A percentile compares a stretch with the other conserved stretches of the same genome.
Conservation (phyloP, 2,329 filamentous ascomycete genomes). For the Zopfia rhizophila region DNA sequence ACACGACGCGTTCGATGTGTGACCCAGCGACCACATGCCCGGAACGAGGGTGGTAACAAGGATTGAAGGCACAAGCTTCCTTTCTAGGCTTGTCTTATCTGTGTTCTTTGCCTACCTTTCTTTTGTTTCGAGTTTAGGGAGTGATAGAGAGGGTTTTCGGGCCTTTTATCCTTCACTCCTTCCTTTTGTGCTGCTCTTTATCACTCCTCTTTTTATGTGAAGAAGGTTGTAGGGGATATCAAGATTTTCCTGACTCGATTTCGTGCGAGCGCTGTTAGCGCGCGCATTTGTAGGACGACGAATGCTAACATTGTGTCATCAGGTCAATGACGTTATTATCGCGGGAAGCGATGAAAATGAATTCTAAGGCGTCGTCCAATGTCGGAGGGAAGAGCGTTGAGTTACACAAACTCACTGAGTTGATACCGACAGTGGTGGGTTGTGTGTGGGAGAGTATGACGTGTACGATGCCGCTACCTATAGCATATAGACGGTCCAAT, state of each 20-base stretch:
- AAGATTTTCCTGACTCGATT: neutral
- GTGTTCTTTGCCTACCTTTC: no score
- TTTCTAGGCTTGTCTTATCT: no score
- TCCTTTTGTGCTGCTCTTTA: constrained; percentile 8
- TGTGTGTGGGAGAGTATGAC: no score
- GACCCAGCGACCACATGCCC: constrained; percentile 16
- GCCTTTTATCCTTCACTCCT: constrained; percentile 6
- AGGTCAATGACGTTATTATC: constrained; percentile 93
- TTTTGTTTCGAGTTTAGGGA: no score
- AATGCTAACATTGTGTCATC: constrained; percentile 21
- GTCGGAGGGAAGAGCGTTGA: no score
- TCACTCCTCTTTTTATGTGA: constrained; percentile 5
- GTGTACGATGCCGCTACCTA: no score
- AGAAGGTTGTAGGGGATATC: constrained; percentile 2
- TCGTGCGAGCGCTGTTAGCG: neutral
- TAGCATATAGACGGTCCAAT: no score
- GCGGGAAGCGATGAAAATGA: constrained; percentile 87
- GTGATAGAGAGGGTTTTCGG: constrained; percentile 6
- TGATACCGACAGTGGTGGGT: no score
- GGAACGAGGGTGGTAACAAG: no score
- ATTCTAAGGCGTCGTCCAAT: constrained; percentile 70
- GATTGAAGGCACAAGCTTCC: no score
- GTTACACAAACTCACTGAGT: no score
- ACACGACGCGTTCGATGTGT: constrained; percentile 24
- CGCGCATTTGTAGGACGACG: neutral